phyloP scores from a whole-genome alignment of 768 basidiomycete species.

The Rhizopogon vesiculosus region DNA sequence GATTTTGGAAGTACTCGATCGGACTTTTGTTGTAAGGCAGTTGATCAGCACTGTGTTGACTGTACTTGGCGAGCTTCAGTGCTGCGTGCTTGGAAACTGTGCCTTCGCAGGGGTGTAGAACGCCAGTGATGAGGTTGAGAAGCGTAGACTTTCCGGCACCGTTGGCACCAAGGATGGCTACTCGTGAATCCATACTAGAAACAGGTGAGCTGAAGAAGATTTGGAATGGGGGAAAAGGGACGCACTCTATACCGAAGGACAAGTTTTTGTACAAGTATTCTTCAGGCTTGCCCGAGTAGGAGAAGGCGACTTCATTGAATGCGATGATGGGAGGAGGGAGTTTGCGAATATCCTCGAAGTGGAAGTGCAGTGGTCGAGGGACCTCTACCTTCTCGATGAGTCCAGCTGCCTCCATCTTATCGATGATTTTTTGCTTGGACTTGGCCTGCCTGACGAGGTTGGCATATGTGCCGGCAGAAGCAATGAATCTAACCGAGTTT shows the following conservation, averaged over 20 bases:
- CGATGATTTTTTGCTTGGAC: slow-evolving; percentile 99
- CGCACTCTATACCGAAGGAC: slow-evolving; percentile 96
- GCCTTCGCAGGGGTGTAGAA: slow-evolving; percentile 75
- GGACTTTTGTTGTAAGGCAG: slow-evolving; percentile 90
- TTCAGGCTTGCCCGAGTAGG: slow-evolving; percentile 85
- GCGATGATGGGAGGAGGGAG: slow-evolving; percentile 97
- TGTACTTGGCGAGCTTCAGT: slow-evolving; percentile 97
- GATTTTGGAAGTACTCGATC: slow-evolving; percentile 86
- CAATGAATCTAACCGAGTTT: slow-evolving; percentile 69
- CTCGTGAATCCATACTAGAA: slow-evolving; percentile 83
- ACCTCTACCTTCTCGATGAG: slow-evolving; percentile 88
- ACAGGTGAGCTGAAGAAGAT: background rate
- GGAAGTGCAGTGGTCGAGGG: slow-evolving; percentile 75
- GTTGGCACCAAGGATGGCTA: slow-evolving; percentile 96
- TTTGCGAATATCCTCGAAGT: slow-evolving; percentile 93
- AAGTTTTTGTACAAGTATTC: slow-evolving; percentile 87
- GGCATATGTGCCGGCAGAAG: slow-evolving; percentile 99
- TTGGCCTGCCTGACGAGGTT: slow-evolving; percentile 99
- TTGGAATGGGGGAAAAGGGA: slow-evolving; percentile 9
- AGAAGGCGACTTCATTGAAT: slow-evolving; percentile 91
- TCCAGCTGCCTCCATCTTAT: slow-evolving; percentile 99
- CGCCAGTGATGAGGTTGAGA: slow-evolving; percentile 83
- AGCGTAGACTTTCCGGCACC: slow-evolving; percentile 94
- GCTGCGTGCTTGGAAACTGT: slow-evolving; percentile 84
- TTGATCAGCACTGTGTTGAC: slow-evolving; percentile 97